Base-by-base conservation (phyloP, 2,329 filamentous ascomycete genomes). In the Fonsecaea monophora region DNA sequence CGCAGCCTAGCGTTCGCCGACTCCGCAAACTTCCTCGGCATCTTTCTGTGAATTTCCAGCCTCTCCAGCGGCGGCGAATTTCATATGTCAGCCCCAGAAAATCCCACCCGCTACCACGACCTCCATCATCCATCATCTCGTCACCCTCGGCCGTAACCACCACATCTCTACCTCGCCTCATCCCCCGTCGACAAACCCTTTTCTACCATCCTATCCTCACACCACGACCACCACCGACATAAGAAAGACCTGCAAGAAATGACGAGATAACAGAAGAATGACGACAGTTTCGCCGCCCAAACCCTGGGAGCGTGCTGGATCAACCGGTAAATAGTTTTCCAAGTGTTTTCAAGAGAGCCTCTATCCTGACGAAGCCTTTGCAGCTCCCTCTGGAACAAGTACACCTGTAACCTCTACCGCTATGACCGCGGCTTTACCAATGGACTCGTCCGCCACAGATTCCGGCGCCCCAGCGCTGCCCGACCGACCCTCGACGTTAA, bases 291-390 rank as follows among this genome's bases (percentile, higher is more conserved):
- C 94, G 79, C 95, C 95, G 77, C 95, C 95, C 64, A 99, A 99
- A 82, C 95, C 95, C 55, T 99, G 95, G 95, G 95, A 99, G 82
- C 87, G 90, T 79, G 86, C 89, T 72, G 90, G 90, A 80, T 76
- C 82, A 71, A 76, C 83, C 75, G 79, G 86, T 89, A 81, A 75
- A 61, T 40, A 37, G 25, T 48, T 61, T 48, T 48, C 32, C 42
- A 61, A 18, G 18, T 37, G 12, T 10, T 9, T 13, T 35, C 59
- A n/a, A 57, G 61, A 60, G 53, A 10, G 3, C 18, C 9, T 21
- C 42, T 1, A 38, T 48, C n/a, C 32, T 60, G 53, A 66, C 64
- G 61, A 64, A 62, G 55, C 58, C 60, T 37, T 35, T 35, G 45
- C 62, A 73, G 66, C 65, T 45, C 32, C 53, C 60, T 69, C 67